Base-by-base conservation (phyloP, 805 yeast genomes). In the Wickerhamomyces chambardii region DNA sequence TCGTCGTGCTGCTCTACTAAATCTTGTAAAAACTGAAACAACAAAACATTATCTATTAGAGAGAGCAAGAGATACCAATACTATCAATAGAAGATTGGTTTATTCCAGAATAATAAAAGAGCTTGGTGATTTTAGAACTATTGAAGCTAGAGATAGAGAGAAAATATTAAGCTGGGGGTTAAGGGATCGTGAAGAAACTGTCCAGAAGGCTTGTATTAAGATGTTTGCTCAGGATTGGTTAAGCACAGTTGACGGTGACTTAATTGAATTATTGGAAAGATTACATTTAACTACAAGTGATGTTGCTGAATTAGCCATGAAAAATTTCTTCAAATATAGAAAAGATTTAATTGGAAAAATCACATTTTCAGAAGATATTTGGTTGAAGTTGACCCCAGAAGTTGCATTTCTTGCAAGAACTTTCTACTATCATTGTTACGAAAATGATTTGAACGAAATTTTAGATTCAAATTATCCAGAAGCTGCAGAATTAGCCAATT, bases 121-220 rank as follows among this genome's bases (percentile, higher is more conserved):
- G 22, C 61, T 86, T 45, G 83, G 82, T 5, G 82, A 75, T 41
- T 72, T 79, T 42, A 61, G 77, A 27, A 60, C 63, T 17, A 61
- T 85, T 9, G 70, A 68, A 24, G 63, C 71, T 33, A 62, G 63
- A 7, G 63, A 71, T 24, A 63, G 95, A 29, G 90, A 83, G 38
- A 68, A 71, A 36, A 54, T 92, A 17, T 63, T 92, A 16, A 65
- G 68, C 30, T 84, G 95, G 86, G 97, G 98, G 4, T 65, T 90
- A 34, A 76, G 75, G 41, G 98, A 90, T 56, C 73, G 97, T 44
- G 96, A 89, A 43, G 75, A 68, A 5, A 45, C 65, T 6, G 97
- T 92, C 1, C 63, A 75, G 43, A 63, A 62, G 19, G 90, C 95
- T 0, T 86, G 95, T 5, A 58, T 68, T 2, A 71, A 73, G 42